Evolutionary conservation across 2,329 filamentous ascomycete genomes (phyloP), one percentile per base, ranked within the genome.

Genomic region (Coniochaeta ligniaria): DNA sequence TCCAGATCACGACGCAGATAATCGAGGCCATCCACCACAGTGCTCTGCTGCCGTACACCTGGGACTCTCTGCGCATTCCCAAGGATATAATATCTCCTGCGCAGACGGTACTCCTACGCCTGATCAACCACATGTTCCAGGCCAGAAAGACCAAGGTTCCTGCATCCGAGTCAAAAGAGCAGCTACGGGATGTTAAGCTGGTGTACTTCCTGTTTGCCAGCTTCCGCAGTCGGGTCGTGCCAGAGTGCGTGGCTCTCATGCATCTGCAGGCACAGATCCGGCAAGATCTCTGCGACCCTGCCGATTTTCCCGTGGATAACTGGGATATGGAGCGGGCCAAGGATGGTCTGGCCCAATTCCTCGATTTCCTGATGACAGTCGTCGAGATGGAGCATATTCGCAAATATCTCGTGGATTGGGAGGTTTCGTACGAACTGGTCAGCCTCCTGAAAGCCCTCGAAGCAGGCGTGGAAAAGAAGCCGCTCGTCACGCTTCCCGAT

Each of bases 291-390:
- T 86, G 88, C 17, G 84, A 94, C 62, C 87, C 91, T 0, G 86
- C 91, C 63, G 93, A 97, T 69, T 98, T 97, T 68, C 94, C 94
- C 0, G 87, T 97, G 1, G 96, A 98, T 68, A 83, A 92, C 55
- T 98, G 94, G 94, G 94, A 98, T 69, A 96, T 98, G 89, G 94
- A 98, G 72, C 86, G 94, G 16, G 94, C 96, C 61, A 96, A 96
- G 72, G 94, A 98, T 69, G 94, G 94, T 0, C 85, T 98, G 1
- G 92, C 93, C 58, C 93, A 97, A 73, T 96, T 96, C 70, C 84
- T 98, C 1, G 93, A 97, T 67, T 96, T 98, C 71, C 89, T 97
- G 59, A 92, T 90, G 17, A 93, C 95, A 0, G 84, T 96, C 31
- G 92, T 91, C 0, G 93, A 96, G 69, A 89, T 94, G 67, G 83